Evolutionary conservation across 169 alveolate genomes (phyloP).

Genomic region (Cryptosporidium tyzzeri): DNA sequence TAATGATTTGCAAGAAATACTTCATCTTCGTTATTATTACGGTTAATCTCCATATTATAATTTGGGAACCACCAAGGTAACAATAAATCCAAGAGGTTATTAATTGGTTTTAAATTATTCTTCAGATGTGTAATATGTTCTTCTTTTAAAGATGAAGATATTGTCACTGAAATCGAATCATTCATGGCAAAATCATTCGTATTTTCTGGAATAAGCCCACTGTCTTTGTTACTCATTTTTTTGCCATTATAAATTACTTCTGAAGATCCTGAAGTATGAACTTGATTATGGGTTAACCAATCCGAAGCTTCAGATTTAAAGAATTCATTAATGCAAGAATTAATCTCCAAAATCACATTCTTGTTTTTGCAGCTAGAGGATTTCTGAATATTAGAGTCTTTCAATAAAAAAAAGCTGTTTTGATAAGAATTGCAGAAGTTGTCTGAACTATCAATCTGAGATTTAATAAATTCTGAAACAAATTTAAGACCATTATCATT

Average conservation of each 20-base stretch:
- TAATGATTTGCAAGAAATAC: background rate
- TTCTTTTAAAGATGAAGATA: conserved; percentile 29
- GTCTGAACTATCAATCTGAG: conserved; percentile 5
- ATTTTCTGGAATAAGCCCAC: conserved; percentile 10
- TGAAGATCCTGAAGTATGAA: background rate
- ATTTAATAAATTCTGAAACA: conserved; percentile 30
- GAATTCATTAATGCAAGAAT: conserved; percentile 35
- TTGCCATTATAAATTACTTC: background rate
- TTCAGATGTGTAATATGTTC: conserved; percentile 34
- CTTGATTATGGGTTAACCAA: conserved; percentile 33
- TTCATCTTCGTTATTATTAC: background rate
- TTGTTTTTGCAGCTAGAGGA: conserved; percentile 28
- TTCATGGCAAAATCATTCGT: background rate
- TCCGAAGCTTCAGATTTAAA: conserved; percentile 53
- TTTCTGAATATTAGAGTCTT: background rate
- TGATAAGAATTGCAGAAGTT: background rate
- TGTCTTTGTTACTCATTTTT: background rate
- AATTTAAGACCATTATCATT: background rate
- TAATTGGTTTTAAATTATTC: conserved; percentile 19
- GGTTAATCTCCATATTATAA: background rate
- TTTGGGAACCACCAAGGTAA: conserved; percentile 71
- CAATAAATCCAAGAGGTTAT: conserved; percentile 7
- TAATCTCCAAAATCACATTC: background rate
- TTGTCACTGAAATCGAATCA: conserved; percentile 17
- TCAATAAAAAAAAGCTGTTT: background rate